These are phyloP conservation scores for Colletotrichum sp. DNA, from an alignment of 2,329 filamentous ascomycete species.

Conservation along the genomic window DNA sequence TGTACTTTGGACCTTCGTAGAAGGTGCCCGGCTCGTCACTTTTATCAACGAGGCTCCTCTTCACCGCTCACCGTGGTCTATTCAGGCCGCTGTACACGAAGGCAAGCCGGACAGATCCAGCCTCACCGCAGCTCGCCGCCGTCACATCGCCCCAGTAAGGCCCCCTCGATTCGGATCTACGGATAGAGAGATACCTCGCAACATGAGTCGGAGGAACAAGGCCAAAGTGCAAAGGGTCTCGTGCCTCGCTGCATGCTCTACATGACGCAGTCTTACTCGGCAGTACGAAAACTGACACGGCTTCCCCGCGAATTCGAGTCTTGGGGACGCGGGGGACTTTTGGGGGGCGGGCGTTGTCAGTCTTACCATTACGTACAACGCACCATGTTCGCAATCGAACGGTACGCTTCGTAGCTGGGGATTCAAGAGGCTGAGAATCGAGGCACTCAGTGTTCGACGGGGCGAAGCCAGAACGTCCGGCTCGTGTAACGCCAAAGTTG, in stretches of 20 bases:
- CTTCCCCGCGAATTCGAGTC: not conserved
- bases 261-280: constrained; percentile 3
- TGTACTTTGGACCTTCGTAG: accelerated
- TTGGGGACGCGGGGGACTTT: not conserved
- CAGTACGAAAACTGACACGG: not conserved
- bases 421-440: not conserved
- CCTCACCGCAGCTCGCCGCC: not conserved
- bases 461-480: not conserved
- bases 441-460: not conserved
- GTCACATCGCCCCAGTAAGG: not conserved
- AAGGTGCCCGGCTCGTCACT: not conserved
- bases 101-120: not conserved
- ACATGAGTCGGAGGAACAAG: not conserved
- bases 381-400: not conserved
- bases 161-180: not conserved
- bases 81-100: not conserved
- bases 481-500: not conserved
- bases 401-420: not conserved
- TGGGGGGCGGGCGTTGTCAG: not conserved
- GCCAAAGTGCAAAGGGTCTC: not conserved
- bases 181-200: not conserved
- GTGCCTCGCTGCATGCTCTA: not conserved
- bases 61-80: not conserved
- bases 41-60: not conserved
- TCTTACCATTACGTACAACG: not conserved